Percentiles rank a stretch among this genome's conserved stretches.
Evolutionary conservation across 352 stramenopile species (phyloP).

Genomic region (Phytopythium sindhum): DNA sequence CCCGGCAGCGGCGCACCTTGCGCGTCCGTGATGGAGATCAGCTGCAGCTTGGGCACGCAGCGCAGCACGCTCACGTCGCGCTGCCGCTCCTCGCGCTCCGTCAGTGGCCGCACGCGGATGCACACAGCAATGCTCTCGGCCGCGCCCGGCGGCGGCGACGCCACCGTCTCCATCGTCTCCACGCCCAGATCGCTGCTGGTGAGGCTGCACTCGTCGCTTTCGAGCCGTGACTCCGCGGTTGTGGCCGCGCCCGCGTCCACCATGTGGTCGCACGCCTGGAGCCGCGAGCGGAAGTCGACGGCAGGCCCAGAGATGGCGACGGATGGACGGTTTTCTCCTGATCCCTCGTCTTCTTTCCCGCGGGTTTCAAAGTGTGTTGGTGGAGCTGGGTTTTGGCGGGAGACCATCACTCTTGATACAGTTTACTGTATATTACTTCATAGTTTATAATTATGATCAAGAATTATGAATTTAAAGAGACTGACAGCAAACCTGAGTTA

Average conservation of each 20-base stretch:
- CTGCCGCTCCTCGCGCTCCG: constrained; percentile 54
- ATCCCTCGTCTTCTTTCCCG: background rate
- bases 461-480: too few relatives aligned
- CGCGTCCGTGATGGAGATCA: constrained; percentile 54
- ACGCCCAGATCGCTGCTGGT: background rate
- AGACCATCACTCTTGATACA: background rate
- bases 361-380: background rate
- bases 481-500: too few relatives aligned
- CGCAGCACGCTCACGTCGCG: constrained; percentile 45
- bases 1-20: constrained; percentile 47
- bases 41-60: constrained; percentile 35
- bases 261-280: background rate
- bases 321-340: background rate
- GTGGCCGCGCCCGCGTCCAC: background rate
- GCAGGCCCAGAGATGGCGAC: background rate
- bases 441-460: background rate
- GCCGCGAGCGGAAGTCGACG: background rate
- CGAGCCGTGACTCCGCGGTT: background rate
- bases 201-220: constrained; percentile 1
- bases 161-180: background rate
- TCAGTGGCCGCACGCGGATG: constrained; percentile 78
- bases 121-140: constrained; percentile 80
- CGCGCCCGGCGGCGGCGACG: constrained; percentile 13
- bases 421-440: background rate
- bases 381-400: background rate